These are phyloP conservation scores for Kodamaea restingae DNA, from an alignment of 805 yeast species.

Conservation along the genomic window DNA sequence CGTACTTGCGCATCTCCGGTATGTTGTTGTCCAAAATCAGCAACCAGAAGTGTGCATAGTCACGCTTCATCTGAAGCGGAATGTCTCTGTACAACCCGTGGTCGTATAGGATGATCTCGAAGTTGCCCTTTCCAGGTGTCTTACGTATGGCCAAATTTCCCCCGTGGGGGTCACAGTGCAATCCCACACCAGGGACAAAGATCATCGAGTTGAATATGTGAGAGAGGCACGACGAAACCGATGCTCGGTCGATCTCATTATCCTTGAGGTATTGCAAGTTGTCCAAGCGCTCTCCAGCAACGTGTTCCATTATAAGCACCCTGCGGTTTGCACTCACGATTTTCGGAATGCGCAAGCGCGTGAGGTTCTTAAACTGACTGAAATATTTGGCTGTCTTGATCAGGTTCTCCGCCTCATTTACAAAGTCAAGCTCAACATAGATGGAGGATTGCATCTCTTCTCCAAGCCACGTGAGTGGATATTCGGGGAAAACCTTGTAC, in stretches of 20 bases:
- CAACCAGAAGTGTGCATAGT: conserved; percentile 90
- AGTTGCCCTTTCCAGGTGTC: conserved; percentile 52
- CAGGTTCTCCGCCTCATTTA: conserved; percentile 82
- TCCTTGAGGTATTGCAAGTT: conserved; percentile 59
- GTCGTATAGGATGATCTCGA: conserved; percentile 88
- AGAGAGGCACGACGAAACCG: conserved; percentile 80
- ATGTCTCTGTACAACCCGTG: conserved; percentile 92
- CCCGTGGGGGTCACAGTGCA: conserved; percentile 98
- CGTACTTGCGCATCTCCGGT: conserved; percentile 64
- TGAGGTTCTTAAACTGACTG: conserved; percentile 45
- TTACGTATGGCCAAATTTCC: conserved; percentile 85
- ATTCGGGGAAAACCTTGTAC: conserved; percentile 83
- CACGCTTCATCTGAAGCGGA: conserved; percentile 68
- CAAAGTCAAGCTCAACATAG: conserved; percentile 85
- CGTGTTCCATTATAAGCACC: conserved; percentile 81
- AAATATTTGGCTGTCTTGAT: conserved; percentile 66
- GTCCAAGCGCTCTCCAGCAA: conserved; percentile 81
- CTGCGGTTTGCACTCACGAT: conserved; percentile 64
- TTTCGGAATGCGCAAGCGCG: conserved; percentile 79
- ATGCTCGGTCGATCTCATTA: conserved; percentile 64
- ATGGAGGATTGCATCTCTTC: conserved; percentile 87
- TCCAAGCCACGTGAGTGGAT: conserved; percentile 92
- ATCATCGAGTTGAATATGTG: conserved; percentile 94
- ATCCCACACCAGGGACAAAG: conserved; percentile 83
- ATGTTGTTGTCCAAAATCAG: conserved; percentile 73